These are phyloP conservation scores for Pontederia paniculata DNA, from an alignment of 176 grass and related monocot species.

Conservation along the genomic window DNA sequence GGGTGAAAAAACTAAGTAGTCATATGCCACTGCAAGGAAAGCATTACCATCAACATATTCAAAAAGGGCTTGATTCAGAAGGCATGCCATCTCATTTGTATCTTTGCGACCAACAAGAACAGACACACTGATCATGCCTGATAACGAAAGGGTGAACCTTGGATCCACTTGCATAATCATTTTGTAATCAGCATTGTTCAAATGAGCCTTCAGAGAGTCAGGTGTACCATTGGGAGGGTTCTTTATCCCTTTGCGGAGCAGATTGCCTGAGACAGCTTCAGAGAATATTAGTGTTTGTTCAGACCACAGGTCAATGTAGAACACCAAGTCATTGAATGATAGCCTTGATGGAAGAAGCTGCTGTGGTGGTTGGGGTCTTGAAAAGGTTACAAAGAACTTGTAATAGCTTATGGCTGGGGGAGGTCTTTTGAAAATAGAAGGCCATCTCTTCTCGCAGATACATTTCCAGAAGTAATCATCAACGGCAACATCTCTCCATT, in stretches of 20 bases:
- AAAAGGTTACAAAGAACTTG: slow-evolving; percentile 5
- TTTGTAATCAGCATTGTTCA: slow-evolving; percentile 5
- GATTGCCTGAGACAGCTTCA: slow-evolving; percentile 4
- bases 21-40: slow-evolving; percentile 2
- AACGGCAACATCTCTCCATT: slow-evolving; percentile 3
- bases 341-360: slow-evolving; percentile 5
- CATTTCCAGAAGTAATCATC: slow-evolving; percentile 8
- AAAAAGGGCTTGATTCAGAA: slow-evolving; percentile 1
- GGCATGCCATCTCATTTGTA: slow-evolving; percentile 4
- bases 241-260: not conserved
- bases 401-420: slow-evolving; percentile 5
- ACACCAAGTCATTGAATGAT: slow-evolving; percentile 4
- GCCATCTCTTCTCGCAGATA: slow-evolving; percentile 4
- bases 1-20: slow-evolving; percentile 2
- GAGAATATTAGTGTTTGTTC: slow-evolving; percentile 10
- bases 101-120: slow-evolving; percentile 3
- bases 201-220: slow-evolving; percentile 4
- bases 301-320: slow-evolving; percentile 11
- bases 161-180: slow-evolving; percentile 10
- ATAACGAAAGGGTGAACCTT: not conserved
- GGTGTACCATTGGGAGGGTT: slow-evolving; percentile 1
- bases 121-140: not conserved
- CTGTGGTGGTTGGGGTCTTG: not conserved
- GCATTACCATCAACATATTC: slow-evolving; percentile 1
- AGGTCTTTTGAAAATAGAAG: slow-evolving; percentile 10